Evolutionary conservation across 768 basidiomycete genomes (phyloP), one percentile per base, ranked within the genome.

Genomic region (Tricholoma sp.): DNA sequence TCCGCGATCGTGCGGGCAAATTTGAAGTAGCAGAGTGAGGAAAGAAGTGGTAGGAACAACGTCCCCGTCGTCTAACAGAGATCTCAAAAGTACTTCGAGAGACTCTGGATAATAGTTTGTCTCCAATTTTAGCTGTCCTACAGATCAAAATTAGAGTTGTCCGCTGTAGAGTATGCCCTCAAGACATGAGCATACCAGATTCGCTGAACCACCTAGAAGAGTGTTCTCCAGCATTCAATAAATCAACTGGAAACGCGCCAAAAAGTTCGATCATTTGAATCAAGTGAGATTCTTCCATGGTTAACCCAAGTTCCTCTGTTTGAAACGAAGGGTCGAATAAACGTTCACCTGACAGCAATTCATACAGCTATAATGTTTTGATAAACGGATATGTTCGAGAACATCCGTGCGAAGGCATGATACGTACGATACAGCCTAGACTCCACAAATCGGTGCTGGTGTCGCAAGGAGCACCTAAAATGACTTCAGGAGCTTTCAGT

Each of bases 241-340:
- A 10, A 12, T 66, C 59, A 2, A 18, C 15, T 1, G 65, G 66
- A 20, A 68, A 60, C 15, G 59, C 55, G 7, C 66, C 67, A 6
- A 64, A 54, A 2, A 68, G 29, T 53, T 68, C 66, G 18, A 66
- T 66, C 29, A 68, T 68, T 51, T 68, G 66, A 31, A 68, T 68
- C 11, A 68, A 50, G 34, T 68, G 66, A 17, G 67, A 67, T 56
- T 68, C 67, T 55, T 68, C 65, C 3, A 58, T 42, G 6, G 65
- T 58, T 10, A 68, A 57, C 7, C 61, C 63, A 12, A 66, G 59
- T 29, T 68, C 66, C 3, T 55, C 53, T 1, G 66, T 67, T 48
- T 67, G 67, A 52, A 68, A 68, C 18, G 37, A 53, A 6, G 65
- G 65, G 20, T 48, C 53, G 53, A 70, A 69, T 7, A 68, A 53